These are phyloP conservation scores for Malus orientalis DNA, from an alignment of 306 rosid species.

Conservation along the genomic window DNA sequence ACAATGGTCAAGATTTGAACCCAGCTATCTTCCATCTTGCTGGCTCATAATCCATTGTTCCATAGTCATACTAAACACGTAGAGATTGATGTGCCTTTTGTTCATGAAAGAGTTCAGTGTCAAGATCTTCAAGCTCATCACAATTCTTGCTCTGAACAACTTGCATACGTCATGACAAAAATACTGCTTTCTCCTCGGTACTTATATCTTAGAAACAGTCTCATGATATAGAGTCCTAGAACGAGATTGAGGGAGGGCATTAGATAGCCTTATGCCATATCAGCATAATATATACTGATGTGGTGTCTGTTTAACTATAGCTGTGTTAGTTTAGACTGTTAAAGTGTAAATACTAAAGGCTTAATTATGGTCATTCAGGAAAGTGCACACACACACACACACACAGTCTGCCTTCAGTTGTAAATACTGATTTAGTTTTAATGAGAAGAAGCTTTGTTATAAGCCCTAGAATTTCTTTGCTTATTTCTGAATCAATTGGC, in stretches of 20 bases:
- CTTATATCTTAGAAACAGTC: background rate
- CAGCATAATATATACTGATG: background rate
- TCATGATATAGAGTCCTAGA: background rate
- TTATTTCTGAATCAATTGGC: background rate
- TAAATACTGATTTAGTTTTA: background rate
- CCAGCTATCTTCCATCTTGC: background rate
- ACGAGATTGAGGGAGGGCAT: background rate
- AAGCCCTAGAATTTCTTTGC: background rate
- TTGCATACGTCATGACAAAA: background rate
- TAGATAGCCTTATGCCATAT: background rate
- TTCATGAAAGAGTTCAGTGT: background rate
- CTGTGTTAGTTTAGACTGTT: background rate
- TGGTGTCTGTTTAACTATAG: background rate
- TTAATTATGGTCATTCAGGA: background rate
- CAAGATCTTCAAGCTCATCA: background rate
- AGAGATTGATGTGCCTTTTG: background rate
- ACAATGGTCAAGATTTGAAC: background rate
- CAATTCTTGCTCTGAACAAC: background rate
- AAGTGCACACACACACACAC: too few relatives aligned
- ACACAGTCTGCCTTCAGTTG: background rate
- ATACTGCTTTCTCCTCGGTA: background rate
- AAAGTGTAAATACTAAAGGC: background rate
- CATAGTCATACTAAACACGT: background rate
- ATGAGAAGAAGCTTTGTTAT: background rate
- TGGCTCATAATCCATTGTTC: background rate